Percentiles rank a stretch among this genome's conserved stretches.
phyloP scores from a whole-genome alignment of 345 rosid species.

The Gossypium bickii region DNA sequence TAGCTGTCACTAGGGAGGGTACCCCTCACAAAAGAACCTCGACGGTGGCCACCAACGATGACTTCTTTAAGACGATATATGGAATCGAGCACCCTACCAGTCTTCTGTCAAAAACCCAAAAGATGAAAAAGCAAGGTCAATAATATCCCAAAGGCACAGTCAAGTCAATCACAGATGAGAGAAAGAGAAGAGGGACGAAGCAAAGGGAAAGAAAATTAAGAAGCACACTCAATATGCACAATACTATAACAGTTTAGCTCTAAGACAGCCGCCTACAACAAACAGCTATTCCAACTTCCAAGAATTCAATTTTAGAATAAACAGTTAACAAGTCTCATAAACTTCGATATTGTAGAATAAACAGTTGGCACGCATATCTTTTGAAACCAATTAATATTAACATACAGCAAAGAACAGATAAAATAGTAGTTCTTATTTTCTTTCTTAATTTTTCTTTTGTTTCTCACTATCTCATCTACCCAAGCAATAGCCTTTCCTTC shows the following conservation, averaged over 20 bases:
- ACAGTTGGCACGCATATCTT: background rate
- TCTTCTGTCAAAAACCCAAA: conserved; percentile 38
- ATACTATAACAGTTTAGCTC: background rate
- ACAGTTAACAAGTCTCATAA: background rate
- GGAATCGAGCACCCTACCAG: conserved; percentile 62
- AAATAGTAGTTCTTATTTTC: background rate
- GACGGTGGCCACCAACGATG: conserved; percentile 67
- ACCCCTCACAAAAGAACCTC: conserved; percentile 55
- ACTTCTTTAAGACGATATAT: conserved; percentile 74
- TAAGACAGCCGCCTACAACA: background rate
- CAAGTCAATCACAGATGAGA: background rate
- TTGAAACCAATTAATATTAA: background rate
- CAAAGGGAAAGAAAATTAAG: background rate
- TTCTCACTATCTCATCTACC: background rate
- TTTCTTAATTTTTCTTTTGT: background rate
- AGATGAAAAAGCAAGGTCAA: background rate
- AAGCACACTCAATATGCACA: background rate
- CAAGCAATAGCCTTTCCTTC: background rate
- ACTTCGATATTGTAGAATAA: background rate
- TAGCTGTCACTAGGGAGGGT: conserved; percentile 41
- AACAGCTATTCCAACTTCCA: background rate
- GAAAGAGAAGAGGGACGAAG: background rate
- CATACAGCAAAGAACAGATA: background rate
- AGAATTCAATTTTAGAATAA: background rate
- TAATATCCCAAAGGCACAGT: background rate